Evolutionary conservation across 805 yeast species (phyloP).

Genomic region (Schwanniomyces polymorphus): DNA sequence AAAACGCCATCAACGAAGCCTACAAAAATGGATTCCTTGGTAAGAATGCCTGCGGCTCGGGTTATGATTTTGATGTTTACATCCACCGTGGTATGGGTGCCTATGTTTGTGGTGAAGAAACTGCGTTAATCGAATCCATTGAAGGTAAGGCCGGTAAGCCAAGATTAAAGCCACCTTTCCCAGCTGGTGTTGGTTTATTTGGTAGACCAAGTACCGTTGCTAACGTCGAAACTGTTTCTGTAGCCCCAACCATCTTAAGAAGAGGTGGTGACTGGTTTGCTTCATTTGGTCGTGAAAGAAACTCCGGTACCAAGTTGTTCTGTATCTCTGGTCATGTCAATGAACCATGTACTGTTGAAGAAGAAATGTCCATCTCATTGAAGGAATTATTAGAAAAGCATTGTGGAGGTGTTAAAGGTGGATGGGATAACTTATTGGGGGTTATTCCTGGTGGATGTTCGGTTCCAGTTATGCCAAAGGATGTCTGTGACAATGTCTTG

Average conservation of each 20-base stretch:
- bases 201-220: conserved; percentile 92
- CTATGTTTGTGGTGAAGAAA: conserved; percentile 90
- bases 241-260: conserved; percentile 85
- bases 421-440: conserved; percentile 88
- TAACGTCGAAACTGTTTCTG: conserved; percentile 89
- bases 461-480: conserved; percentile 76
- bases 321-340: conserved; percentile 90
- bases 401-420: conserved; percentile 89
- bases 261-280: conserved; percentile 90
- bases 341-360: conserved; percentile 91
- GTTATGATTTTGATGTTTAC: conserved; percentile 79
- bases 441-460: conserved; percentile 91
- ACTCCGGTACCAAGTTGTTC: conserved; percentile 78
- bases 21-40: conserved; percentile 79
- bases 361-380: conserved; percentile 89
- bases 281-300: conserved; percentile 80
- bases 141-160: conserved; percentile 96
- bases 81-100: conserved; percentile 95
- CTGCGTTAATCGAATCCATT: conserved; percentile 82
- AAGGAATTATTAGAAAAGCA: conserved; percentile 81
- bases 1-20: conserved; percentile 84
- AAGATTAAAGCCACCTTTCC: conserved; percentile 91
- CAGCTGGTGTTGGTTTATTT: conserved; percentile 89
- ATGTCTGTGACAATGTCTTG: conserved; percentile 62
- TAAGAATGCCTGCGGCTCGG: conserved; percentile 84